Percentiles rank a stretch among this genome's conserved stretches.
Evolutionary conservation across 352 stramenopile genomes (phyloP).

Genomic region (Phytophthora pistaciae): DNA sequence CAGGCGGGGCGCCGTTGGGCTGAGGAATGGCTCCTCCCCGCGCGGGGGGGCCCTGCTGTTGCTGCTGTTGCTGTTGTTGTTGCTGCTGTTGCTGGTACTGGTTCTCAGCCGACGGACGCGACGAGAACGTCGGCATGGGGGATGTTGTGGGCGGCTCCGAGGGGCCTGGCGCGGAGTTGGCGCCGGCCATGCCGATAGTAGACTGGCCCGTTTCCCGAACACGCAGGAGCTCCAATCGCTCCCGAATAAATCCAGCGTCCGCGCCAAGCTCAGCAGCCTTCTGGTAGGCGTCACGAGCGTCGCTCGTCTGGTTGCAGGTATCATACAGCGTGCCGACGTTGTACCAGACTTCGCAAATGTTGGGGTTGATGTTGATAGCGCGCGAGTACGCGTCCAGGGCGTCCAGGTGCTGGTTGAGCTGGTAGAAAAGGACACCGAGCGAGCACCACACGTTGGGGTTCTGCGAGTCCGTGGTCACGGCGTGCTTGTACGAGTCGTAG

Average conservation of each 20-base stretch:
- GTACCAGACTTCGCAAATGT: constrained; percentile 94
- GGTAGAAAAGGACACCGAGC: constrained; percentile 92
- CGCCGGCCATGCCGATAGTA: constrained; percentile 85
- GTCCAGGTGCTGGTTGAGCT: constrained; percentile 90
- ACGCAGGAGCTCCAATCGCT: constrained; percentile 80
- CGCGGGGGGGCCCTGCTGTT: constrained; percentile 41
- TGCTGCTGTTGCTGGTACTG: constrained; percentile 47
- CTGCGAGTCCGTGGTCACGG: constrained; percentile 89
- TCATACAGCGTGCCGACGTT: constrained; percentile 93
- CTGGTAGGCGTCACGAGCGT: constrained; percentile 89
- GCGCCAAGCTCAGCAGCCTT: constrained; percentile 89
- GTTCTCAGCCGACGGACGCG: constrained; percentile 64
- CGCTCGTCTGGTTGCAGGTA: constrained; percentile 92
- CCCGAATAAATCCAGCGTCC: constrained; percentile 86
- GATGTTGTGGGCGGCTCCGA: constrained; percentile 86
- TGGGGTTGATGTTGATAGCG: constrained; percentile 93
- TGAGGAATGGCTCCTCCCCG: constrained; percentile 33
- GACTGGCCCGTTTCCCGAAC: constrained; percentile 83
- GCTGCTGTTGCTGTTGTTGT: constrained; percentile 22
- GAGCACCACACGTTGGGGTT: constrained; percentile 94
- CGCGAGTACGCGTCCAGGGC: constrained; percentile 90
- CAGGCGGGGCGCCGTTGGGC: constrained; percentile 38
- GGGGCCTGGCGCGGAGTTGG: constrained; percentile 80
- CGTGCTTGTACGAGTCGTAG: constrained; percentile 92
- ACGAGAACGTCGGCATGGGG: constrained; percentile 89